Conservation (phyloP, 1,284 basidiomycete genomes). For the Takashimella tepidaria region DNA sequence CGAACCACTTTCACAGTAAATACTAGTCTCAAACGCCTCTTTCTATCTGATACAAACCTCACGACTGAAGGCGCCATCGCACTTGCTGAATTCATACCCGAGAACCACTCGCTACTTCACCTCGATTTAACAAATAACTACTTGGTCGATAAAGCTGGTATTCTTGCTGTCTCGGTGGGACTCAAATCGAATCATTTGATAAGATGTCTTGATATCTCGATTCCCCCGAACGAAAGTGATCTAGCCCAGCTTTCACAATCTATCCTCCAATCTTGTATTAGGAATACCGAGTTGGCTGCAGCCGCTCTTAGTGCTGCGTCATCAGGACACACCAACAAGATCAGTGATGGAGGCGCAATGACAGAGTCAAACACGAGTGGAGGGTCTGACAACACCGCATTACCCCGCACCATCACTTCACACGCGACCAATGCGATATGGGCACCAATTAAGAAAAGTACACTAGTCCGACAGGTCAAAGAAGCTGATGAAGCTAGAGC, state of each 20-base stretch:
- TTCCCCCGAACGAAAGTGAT: constrained; percentile 80
- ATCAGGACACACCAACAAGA: background rate
- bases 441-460: constrained; percentile 50
- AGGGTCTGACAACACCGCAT: too few species aligned
- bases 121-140: constrained; percentile 75
- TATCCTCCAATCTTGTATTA: constrained; percentile 62
- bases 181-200: constrained; percentile 75
- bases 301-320: constrained; percentile 11
- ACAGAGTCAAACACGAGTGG: constrained; percentile 9
- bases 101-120: constrained; percentile 78
- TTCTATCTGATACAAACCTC: constrained; percentile 78
- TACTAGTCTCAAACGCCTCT: constrained; percentile 83
- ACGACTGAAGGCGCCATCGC: constrained; percentile 85
- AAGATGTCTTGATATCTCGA: constrained; percentile 88
- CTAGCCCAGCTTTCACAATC: constrained; percentile 59
- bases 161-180: constrained; percentile 83
- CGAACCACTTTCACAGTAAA: constrained; percentile 91
- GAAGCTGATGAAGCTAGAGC: constrained; percentile 42
- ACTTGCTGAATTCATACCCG: constrained; percentile 91
- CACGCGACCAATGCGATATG: constrained; percentile 49
- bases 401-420: too few species aligned
- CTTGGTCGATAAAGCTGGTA: constrained; percentile 76
- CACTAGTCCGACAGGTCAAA: constrained; percentile 47
- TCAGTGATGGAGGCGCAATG: constrained; percentile 10
- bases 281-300: constrained; percentile 70